These are phyloP conservation scores for Mallotus nudiflorus DNA, from an alignment of 345 rosid species.

Conservation along the genomic window DNA sequence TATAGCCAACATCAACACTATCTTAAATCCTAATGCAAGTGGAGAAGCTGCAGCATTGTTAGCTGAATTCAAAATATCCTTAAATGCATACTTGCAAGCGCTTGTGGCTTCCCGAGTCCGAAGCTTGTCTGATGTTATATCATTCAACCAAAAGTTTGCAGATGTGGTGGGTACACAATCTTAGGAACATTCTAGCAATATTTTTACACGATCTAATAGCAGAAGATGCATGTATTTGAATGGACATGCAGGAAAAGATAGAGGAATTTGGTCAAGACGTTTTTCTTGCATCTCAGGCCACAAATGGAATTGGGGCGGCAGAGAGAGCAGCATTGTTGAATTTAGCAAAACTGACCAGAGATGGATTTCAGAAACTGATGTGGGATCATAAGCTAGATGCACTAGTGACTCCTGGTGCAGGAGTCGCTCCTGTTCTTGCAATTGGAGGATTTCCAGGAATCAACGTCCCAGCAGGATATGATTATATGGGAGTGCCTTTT, in stretches of 20 bases:
- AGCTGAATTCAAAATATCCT: constrained; percentile 57
- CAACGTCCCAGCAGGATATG: constrained; percentile 62
- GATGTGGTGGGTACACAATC: constrained; percentile 38
- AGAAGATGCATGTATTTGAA: too few relatives aligned
- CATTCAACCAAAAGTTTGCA: constrained; percentile 45
- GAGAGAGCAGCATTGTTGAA: constrained; percentile 33
- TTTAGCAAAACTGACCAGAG: constrained; percentile 30
- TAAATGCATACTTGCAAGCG: constrained; percentile 48
- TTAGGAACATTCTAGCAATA: too few relatives aligned
- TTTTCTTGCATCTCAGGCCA: constrained; percentile 42
- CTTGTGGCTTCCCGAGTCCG: constrained; percentile 53
- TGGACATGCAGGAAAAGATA: constrained; percentile 44
- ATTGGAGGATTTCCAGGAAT: constrained; percentile 73
- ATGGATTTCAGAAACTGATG: constrained; percentile 62
- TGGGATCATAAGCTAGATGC: constrained; percentile 51
- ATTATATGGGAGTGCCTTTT: constrained; percentile 47
- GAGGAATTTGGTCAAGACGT: constrained; percentile 49
- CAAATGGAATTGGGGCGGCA: constrained; percentile 35
- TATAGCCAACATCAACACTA: constrained; percentile 38
- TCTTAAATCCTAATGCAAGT: constrained; percentile 18
- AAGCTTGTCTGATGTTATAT: constrained; percentile 57
- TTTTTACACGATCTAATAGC: too few relatives aligned
- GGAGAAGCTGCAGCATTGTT: constrained; percentile 39
- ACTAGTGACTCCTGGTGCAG: constrained; percentile 33
- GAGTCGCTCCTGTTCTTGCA: constrained; percentile 39